Evolutionary conservation across 2,329 filamentous ascomycete species (phyloP).

Genomic region (Phialophora verrucosa): DNA sequence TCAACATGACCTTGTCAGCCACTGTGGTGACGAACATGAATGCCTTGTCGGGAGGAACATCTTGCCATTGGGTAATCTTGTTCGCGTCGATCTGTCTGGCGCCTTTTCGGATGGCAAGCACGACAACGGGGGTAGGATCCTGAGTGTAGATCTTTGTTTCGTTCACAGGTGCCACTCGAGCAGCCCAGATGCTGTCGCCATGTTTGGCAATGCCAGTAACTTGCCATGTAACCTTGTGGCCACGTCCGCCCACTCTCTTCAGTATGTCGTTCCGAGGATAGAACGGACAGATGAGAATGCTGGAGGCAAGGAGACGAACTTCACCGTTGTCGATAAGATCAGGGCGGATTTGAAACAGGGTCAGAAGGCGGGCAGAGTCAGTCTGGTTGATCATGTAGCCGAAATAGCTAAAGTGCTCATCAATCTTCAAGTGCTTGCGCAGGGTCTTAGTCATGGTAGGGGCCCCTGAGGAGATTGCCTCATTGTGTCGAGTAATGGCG

Average conservation of each 20-base stretch:
- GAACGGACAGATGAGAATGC: conserved; percentile 84
- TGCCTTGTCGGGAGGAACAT: conserved; percentile 71
- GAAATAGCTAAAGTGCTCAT: conserved; percentile 88
- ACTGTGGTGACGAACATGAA: conserved; percentile 83
- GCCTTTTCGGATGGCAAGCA: conserved; percentile 78
- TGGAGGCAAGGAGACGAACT: conserved; percentile 82
- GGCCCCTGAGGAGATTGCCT: conserved; percentile 36
- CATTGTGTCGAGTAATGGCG: conserved; percentile 88
- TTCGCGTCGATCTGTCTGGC: conserved; percentile 78
- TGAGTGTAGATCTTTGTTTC: conserved; percentile 75
- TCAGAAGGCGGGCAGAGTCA: conserved; percentile 74
- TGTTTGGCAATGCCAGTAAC: conserved; percentile 75
- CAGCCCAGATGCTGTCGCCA: conserved; percentile 87
- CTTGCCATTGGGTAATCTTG: conserved; percentile 83
- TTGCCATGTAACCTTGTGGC: conserved; percentile 81
- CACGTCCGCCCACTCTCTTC: conserved; percentile 84
- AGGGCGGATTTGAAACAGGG: conserved; percentile 65
- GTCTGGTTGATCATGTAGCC: conserved; percentile 80
- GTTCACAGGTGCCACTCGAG: conserved; percentile 74
- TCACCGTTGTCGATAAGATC: conserved; percentile 68
- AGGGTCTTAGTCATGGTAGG: conserved; percentile 50
- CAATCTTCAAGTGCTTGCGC: conserved; percentile 68
- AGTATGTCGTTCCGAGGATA: conserved; percentile 74
- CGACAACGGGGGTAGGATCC: conserved; percentile 76
- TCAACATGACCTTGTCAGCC: conserved; percentile 81